These are phyloP conservation scores for Croton setiger DNA, from an alignment of 441 rosid genomes.

Conservation along the genomic window DNA sequence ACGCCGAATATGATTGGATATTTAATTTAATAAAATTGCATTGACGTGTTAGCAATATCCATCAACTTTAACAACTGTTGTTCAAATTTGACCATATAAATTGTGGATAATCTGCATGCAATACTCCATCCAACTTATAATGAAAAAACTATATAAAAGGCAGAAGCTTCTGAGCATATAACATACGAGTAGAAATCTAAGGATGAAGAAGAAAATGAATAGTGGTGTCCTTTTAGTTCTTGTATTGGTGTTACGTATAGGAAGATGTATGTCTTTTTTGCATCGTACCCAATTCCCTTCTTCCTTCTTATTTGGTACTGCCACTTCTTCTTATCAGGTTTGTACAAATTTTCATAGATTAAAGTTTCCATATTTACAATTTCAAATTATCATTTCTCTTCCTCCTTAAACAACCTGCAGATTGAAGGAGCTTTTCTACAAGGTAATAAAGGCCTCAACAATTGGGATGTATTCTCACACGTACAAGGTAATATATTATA, in stretches of 20 bases:
- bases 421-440: conserved; percentile 47
- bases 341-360: not conserved
- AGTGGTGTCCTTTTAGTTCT: not conserved
- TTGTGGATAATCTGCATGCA: not conserved
- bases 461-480: conserved; percentile 48
- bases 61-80: too few relatives aligned
- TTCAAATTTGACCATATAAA: not conserved
- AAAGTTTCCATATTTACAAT: not conserved
- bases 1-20: not conserved
- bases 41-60: not conserved
- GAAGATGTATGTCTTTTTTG: not conserved
- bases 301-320: conserved; percentile 35
- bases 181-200: not conserved
- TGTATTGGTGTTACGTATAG: not conserved
- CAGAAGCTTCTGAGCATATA: not conserved
- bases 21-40: not conserved
- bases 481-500: not conserved
- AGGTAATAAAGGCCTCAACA: conserved; percentile 52
- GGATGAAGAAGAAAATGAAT: not conserved
- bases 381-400: not conserved
- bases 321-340: conserved; percentile 38
- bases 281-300: conserved; percentile 2
- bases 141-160: not conserved
- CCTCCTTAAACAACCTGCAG: conserved; percentile 1
- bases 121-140: not conserved